Percentiles rank a stretch among this genome's conserved stretches.
phyloP scores from a whole-genome alignment of 225 moss, liverwort and hornwort genomes.

The Pseudisothecium myosuroides region DNA sequence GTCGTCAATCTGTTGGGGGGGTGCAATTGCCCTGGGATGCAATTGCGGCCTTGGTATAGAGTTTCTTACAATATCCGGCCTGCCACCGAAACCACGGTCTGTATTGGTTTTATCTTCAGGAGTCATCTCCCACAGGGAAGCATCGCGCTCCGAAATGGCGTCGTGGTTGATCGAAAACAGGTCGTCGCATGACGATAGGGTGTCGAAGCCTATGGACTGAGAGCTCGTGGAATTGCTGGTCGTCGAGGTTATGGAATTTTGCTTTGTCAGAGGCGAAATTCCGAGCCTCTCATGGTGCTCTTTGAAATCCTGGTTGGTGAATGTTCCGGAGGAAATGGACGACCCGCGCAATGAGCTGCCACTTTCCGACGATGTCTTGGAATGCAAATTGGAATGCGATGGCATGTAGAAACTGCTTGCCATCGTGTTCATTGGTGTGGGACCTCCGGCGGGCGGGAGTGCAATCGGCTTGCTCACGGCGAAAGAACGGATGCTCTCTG shows the following conservation, averaged over 20 bases:
- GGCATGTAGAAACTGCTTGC: constrained; percentile 22
- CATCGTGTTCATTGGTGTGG: constrained; percentile 22
- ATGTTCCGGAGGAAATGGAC: constrained; percentile 35
- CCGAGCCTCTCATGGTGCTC: constrained; percentile 3
- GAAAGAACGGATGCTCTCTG: constrained; percentile 45
- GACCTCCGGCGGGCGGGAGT: constrained; percentile 21
- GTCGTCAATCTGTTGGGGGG: neutral
- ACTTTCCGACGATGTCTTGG: constrained; percentile 14
- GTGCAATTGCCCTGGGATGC: neutral
- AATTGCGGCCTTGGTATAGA: constrained; percentile 14
- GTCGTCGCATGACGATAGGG: constrained; percentile 17
- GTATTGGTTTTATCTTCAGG: neutral
- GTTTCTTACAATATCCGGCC: neutral
- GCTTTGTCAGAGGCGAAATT: constrained; percentile 1
- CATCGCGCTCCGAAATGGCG: constrained; percentile 6
- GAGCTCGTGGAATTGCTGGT: constrained; percentile 20
- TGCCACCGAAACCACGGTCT: neutral
- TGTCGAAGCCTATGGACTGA: constrained; percentile 14
- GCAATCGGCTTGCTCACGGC: constrained; percentile 34
- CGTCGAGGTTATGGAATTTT: constrained; percentile 10
- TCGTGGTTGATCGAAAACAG: constrained; percentile 37
- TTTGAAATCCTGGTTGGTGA: constrained; percentile 16
- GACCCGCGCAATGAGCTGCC: constrained; percentile 30
- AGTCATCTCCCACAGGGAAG: constrained; percentile 1
- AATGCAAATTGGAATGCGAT: constrained; percentile 4